phyloP scores from a whole-genome alignment of 768 basidiomycete genomes.

The Infundibulicybe gibba region DNA sequence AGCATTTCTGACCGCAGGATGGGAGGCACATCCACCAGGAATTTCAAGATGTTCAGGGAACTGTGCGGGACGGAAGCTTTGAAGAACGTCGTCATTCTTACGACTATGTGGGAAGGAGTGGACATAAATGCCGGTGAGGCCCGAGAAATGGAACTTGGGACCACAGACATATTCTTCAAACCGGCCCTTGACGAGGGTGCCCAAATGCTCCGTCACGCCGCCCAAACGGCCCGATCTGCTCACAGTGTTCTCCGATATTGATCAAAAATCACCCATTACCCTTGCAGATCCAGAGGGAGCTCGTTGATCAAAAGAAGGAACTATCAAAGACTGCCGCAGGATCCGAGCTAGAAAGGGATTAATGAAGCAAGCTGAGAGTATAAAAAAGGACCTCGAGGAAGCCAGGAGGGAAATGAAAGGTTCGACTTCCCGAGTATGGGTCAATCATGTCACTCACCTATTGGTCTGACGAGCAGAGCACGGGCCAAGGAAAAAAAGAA shows the following conservation, averaged over 20 bases:
- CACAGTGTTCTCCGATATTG: conserved; percentile 38
- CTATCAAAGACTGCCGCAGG: conserved; percentile 53
- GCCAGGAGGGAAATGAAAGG: conserved; percentile 42
- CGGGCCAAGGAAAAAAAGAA: conserved; percentile 38
- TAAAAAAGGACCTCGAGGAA: conserved; percentile 40
- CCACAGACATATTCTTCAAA: conserved; percentile 45
- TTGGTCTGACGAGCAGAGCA: conserved; percentile 22
- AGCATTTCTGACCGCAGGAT: conserved; percentile 49
- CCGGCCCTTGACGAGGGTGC: conserved; percentile 48
- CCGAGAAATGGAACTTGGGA: conserved; percentile 43
- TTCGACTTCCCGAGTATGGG: no score
- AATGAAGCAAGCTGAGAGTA: conserved; percentile 41
- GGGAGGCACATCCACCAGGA: conserved; percentile 21
- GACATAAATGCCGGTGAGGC: conserved; percentile 12
- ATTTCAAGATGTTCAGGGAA: conserved; percentile 11
- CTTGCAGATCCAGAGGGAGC: conserved; percentile 52
- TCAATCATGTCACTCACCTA: no score
- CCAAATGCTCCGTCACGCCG: conserved; percentile 36
- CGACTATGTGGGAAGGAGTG: conserved; percentile 8
- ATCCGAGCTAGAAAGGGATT: conserved; percentile 47
- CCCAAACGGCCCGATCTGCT: conserved; percentile 34
- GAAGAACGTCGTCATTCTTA: conserved; percentile 9
- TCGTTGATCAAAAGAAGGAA: conserved; percentile 37
- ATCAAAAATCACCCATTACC: conserved; percentile 34
- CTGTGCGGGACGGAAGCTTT: conserved; percentile 7